Evolutionary conservation across 768 basidiomycete genomes (phyloP), one percentile per base, ranked within the genome.

Genomic region (Tricholoma saponaceum): DNA sequence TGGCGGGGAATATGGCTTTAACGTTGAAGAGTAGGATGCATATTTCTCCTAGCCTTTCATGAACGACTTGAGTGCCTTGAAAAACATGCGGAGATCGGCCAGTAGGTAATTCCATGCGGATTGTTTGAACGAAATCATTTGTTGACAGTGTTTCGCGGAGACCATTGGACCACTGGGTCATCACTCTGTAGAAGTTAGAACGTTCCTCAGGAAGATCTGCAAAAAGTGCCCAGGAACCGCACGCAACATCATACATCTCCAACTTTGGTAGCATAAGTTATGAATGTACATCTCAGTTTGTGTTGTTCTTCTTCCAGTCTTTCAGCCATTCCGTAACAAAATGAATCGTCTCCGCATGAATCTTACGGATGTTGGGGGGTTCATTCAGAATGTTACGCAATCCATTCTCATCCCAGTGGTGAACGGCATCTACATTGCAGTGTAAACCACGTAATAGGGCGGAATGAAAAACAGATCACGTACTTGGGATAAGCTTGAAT

Each of bases 401-500:
- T 3, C 95, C 94, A 66, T 90, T 89, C 74, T 96, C 83, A 57
- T 84, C 83, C 60, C 79, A 88, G 64, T 87, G 86, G 65, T 96
- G 93, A 9, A 90, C 86, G 35, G 77, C 90, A 55, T 77, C 88
- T 89, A 59, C 6, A 47, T 28, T 10, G 10, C 8, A 25, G 39
- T 16, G 2, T 35, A 8, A 23, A 9, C 35, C 1, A 51, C 7
- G 33, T 44, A 18, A 23, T 26, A 35, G 10, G 35, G 5, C 10
- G 49, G 1, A 25, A 14, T 22, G 16, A 5, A 23, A 16, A 52
- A 25, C 8, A 26, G 18, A 35, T 46, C 16, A 77, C 86, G 23
- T 62, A 93, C 93, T 78, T 9, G 87, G 87, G 57, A 97, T 97
- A 41, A 95, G 66, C 69, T 95, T 94, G 73, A 93, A 93, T 0